Evolutionary conservation across 2,329 filamentous ascomycete genomes (phyloP).

Genomic region (Ophiostoma piceae): DNA sequence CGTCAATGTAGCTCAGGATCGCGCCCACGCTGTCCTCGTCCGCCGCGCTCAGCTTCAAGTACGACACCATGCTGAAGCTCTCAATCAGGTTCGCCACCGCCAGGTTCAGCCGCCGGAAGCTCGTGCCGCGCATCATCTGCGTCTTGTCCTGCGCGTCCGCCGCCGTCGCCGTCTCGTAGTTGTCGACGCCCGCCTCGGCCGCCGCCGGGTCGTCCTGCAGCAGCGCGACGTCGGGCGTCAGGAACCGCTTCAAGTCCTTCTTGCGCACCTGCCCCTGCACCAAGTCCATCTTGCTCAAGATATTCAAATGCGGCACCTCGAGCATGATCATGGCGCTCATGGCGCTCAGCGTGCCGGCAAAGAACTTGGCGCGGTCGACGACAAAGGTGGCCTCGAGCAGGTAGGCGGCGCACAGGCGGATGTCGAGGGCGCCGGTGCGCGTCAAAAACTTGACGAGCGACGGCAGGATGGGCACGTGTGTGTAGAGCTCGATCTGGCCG

Average conservation of each 20-base stretch:
- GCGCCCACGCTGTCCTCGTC: conserved; percentile 84
- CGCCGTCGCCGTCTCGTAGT: conserved; percentile 23
- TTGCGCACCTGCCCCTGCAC: conserved; percentile 84
- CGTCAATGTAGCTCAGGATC: conserved; percentile 87
- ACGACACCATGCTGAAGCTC: conserved; percentile 97
- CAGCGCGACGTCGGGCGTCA: conserved; percentile 77
- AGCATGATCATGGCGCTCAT: conserved; percentile 99
- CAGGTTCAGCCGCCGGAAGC: conserved; percentile 76
- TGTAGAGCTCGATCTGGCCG: conserved; percentile 97
- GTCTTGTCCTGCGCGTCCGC: conserved; percentile 59
- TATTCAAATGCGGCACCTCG: conserved; percentile 92
- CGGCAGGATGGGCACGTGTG: conserved; percentile 88
- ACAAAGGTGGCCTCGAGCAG: conserved; percentile 94
- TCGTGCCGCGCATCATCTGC: conserved; percentile 71
- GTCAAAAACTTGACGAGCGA: conserved; percentile 76
- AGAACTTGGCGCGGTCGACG: conserved; percentile 94
- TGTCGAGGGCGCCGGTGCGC: conserved; percentile 72
- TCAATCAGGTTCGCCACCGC: conserved; percentile 90
- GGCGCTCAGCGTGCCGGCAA: conserved; percentile 87
- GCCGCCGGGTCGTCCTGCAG: conserved; percentile 73
- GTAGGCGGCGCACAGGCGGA: conserved; percentile 89
- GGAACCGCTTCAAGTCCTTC: conserved; percentile 81
- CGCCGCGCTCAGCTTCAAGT: conserved; percentile 80
- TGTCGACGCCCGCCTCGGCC: conserved; percentile 8
- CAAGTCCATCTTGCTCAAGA: conserved; percentile 96